These are phyloP conservation scores for Aspergillus aculeatinus DNA, from an alignment of 2,329 filamentous ascomycete species.

Conservation along the genomic window DNA sequence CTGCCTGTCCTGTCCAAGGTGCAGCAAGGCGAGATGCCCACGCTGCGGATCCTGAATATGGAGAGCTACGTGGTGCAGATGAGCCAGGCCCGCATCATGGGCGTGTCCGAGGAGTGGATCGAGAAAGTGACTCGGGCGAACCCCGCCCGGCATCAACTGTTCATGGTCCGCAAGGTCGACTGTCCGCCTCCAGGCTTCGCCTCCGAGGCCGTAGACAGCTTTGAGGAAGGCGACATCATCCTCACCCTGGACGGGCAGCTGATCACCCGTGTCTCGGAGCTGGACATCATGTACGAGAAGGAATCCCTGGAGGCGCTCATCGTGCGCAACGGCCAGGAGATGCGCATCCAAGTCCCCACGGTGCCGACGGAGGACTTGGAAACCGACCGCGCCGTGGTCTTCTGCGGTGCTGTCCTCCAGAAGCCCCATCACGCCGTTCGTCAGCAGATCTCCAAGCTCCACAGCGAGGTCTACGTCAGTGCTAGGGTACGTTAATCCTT, in stretches of 20 bases:
- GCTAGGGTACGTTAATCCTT: constrained; percentile 55
- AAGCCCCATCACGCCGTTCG: constrained; percentile 92
- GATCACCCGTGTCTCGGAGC: constrained; percentile 86
- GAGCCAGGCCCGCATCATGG: constrained; percentile 96
- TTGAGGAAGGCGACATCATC: constrained; percentile 89
- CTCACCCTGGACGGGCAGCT: constrained; percentile 87
- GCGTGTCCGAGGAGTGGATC: constrained; percentile 94
- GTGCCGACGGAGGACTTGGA: constrained; percentile 87
- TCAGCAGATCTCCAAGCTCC: constrained; percentile 94
- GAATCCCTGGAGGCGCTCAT: constrained; percentile 80
- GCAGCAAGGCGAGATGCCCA: constrained; percentile 73
- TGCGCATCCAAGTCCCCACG: constrained; percentile 75
- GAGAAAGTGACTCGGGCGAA: constrained; percentile 84
- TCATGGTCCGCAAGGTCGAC: constrained; percentile 93
- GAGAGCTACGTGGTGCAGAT: constrained; percentile 95
- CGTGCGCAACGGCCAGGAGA: constrained; percentile 78
- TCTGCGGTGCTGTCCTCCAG: constrained; percentile 92
- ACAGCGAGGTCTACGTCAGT: constrained; percentile 94
- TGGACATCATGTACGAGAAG: constrained; percentile 95
- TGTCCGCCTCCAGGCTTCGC: constrained; percentile 53
- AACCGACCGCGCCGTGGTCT: constrained; percentile 86
- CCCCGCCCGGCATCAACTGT: constrained; percentile 89
- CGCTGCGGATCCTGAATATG: constrained; percentile 85
- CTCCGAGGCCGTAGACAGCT: constrained; percentile 52
- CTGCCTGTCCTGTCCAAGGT: constrained; percentile 87